phyloP scores from a whole-genome alignment of 495 filamentous ascomycete species.

The Parathielavia appendiculata region DNA sequence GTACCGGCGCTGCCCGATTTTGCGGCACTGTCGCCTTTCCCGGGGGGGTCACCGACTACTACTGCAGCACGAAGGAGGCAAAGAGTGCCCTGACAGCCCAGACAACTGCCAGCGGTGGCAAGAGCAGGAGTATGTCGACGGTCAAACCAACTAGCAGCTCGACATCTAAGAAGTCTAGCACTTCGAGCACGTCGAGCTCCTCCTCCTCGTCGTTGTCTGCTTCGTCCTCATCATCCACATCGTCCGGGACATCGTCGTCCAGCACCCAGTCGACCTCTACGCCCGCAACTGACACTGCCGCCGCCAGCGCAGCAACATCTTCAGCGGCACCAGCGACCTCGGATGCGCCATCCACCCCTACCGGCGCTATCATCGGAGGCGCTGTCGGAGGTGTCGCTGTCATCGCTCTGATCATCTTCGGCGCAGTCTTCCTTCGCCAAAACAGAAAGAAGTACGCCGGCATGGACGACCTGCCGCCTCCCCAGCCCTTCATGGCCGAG shows the following conservation, averaged over 20 bases:
- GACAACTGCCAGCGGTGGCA: constrained; percentile 36
- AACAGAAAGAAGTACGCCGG: constrained; percentile 25
- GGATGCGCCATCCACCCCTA: constrained; percentile 23
- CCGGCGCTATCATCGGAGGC: constrained; percentile 46
- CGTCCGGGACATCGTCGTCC: constrained; percentile 1
- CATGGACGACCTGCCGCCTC: constrained; percentile 4
- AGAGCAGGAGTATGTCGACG: constrained; percentile 28
- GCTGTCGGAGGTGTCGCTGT: constrained; percentile 45
- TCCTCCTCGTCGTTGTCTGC: constrained; percentile 4
- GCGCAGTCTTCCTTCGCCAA: constrained; percentile 36
- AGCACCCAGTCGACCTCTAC: not conserved
- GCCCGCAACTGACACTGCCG: constrained; percentile 2
- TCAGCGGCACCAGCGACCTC: not conserved
- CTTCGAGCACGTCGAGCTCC: constrained; percentile 4
- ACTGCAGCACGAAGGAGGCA: constrained; percentile 30
- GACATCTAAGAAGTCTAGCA: constrained; percentile 7
- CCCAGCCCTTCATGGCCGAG: constrained; percentile 2
- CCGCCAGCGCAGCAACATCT: not conserved
- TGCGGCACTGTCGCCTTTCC: constrained; percentile 39
- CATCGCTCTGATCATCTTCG: constrained; percentile 39
- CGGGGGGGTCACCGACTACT: constrained; percentile 37
- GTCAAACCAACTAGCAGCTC: constrained; percentile 16
- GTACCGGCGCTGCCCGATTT: constrained; percentile 25
- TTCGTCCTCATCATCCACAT: constrained; percentile 10
- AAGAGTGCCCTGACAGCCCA: constrained; percentile 30